Evolutionary conservation across 2,329 filamentous ascomycete genomes (phyloP), one percentile per base, ranked within the genome.

Genomic region (Sordariomycetes sp.): DNA sequence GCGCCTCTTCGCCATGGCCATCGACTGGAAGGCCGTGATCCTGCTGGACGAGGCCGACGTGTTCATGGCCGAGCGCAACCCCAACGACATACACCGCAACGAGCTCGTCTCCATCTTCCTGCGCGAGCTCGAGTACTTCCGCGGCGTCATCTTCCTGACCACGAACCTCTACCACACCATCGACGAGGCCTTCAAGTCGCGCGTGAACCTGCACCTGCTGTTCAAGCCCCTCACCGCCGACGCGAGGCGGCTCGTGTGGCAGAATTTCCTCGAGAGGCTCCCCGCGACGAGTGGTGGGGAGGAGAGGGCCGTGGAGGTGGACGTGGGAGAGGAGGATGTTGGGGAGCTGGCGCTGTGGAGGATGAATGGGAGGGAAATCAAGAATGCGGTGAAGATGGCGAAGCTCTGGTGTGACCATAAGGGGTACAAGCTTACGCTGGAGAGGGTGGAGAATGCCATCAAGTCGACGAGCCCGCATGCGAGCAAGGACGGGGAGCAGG

Each of bases 1-100:
- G 58, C 68, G 70, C 34, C 70, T 74, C 34, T 78, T 82, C 48
- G 69, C 73, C 59, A 72, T 79, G 60, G 78, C 76, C 2, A 71
- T 73, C 0, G 71, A 72, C 18, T 82, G 79, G 78, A 72, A 75
- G 24, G 77, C 76, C 10, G 74, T 81, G 7, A 65, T 81, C 22
- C 68, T 82, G 3, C 71, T 81, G 3, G 78, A 80, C 61, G 78
- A 80, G 65, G 77, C 77, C 8, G 79, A 80, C 60, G 76, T 81
- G 2, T 81, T 79, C 65, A 74, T 81, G 65, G 73, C 74, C 1
- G 69, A 74, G 65, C 71, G 78, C 4, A 69, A 74, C 57, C 70
- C 71, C 46, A 69, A 70, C 46, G 73, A 80, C 61, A 71, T 80
- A 16, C 68, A 69, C 46, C 71, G 76, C 18, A 81, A 81, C 64